These are phyloP conservation scores for Barnettozyma wickerhamii DNA, from an alignment of 805 yeast species.

Conservation along the genomic window DNA sequence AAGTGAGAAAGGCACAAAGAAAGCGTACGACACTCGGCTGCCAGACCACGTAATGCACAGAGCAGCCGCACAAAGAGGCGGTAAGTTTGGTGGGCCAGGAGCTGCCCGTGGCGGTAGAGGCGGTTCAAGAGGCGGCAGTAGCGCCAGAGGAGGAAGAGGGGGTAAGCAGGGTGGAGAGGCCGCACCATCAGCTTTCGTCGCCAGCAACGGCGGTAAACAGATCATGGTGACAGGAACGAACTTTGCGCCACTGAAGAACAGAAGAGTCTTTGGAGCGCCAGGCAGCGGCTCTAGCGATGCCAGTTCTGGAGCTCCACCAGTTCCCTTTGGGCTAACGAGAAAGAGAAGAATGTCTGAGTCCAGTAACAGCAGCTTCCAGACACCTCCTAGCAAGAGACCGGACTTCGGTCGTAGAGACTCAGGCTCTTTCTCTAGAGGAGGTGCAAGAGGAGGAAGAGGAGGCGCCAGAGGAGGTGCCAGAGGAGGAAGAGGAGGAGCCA, in stretches of 20 bases:
- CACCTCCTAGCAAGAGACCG: slow-evolving; percentile 1
- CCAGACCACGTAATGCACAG: neutral
- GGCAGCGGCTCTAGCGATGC: neutral
- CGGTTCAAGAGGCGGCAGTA: slow-evolving; percentile 3
- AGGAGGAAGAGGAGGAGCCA: neutral
- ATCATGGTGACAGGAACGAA: slow-evolving; percentile 14
- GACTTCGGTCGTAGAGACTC: neutral
- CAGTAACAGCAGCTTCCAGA: neutral
- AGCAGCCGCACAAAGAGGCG: neutral
- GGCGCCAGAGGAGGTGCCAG: neutral
- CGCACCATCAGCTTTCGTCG: neutral
- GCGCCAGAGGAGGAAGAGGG: slow-evolving; percentile 3
- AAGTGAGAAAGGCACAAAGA: too few species aligned
- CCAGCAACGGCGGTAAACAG: neutral
- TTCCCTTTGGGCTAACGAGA: slow-evolving; percentile 6
- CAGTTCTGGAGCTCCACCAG: neutral
- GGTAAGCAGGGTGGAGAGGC: neutral
- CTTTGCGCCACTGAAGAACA: slow-evolving; percentile 11
- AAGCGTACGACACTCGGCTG: neutral
- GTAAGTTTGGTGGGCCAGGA: neutral
- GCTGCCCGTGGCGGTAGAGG: slow-evolving; percentile 4
- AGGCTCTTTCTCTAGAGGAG: slow-evolving; percentile 3
- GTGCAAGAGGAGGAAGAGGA: neutral
- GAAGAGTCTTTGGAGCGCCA: slow-evolving; percentile 10
- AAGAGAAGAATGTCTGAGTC: slow-evolving; percentile 9